These are phyloP conservation scores for Microcos paniculata DNA, from an alignment of 345 rosid species.

Conservation along the genomic window DNA sequence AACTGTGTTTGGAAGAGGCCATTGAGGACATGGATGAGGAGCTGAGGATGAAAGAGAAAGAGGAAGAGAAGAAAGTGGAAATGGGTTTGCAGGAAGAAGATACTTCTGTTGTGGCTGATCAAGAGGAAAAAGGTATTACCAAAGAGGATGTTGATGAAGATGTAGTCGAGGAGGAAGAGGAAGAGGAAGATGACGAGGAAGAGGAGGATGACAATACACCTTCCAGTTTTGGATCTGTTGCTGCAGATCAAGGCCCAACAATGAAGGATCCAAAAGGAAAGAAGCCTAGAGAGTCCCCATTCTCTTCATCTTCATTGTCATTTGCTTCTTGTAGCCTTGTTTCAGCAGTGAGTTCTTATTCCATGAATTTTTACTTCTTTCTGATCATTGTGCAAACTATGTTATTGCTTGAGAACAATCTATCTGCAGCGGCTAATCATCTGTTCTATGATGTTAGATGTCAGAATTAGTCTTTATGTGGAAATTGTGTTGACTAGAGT, in stretches of 20 bases:
- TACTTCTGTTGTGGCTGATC: constrained; percentile 25
- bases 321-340: constrained; percentile 67
- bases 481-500: background rate
- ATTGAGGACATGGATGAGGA: constrained; percentile 84
- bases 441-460: background rate
- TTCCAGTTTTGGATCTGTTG: constrained; percentile 80
- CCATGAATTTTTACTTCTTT: background rate
- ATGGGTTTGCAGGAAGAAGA: constrained; percentile 49
- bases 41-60: constrained; percentile 60
- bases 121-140: constrained; percentile 37
- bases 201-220: constrained; percentile 58
- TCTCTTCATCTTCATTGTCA: constrained; percentile 68
- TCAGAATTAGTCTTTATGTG: background rate
- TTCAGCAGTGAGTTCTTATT: constrained; percentile 55
- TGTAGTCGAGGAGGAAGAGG: constrained; percentile 36
- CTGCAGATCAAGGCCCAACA: constrained; percentile 27
- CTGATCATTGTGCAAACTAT: background rate
- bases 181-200: constrained; percentile 35
- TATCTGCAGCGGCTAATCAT: background rate
- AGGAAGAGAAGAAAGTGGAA: constrained; percentile 57
- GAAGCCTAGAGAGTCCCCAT: constrained; percentile 54
- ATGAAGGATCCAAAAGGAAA: constrained; percentile 42
- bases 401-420: background rate
- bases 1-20: constrained; percentile 82
- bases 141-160: constrained; percentile 39